These are phyloP conservation scores for Phaeosphaeriaceae sp. DNA, from an alignment of 2,329 filamentous ascomycete genomes.

Conservation along the genomic window DNA sequence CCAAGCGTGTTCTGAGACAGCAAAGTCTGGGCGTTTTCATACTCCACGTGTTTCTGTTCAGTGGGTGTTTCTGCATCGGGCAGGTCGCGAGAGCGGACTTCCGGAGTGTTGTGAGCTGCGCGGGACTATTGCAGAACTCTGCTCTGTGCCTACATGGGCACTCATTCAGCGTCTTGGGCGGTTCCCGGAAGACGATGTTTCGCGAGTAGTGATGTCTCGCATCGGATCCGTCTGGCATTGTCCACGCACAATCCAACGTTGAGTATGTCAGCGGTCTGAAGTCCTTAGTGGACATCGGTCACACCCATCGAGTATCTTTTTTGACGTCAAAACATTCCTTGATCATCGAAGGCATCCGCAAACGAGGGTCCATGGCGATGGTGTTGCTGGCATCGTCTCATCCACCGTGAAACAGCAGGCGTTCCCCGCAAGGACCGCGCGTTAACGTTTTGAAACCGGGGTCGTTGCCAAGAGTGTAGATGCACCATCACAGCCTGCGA, in stretches of 20 bases:
- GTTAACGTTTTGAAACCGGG: slow-evolving; percentile 34
- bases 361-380: neutral
- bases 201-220: neutral
- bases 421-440: slow-evolving; percentile 13
- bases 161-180: neutral
- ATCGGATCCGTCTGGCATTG: neutral
- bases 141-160: too few species aligned
- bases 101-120: neutral
- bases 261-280: too few species aligned
- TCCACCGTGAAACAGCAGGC: slow-evolving; percentile 18
- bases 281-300: too few species aligned
- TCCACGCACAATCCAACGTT: neutral
- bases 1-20: slow-evolving; percentile 24
- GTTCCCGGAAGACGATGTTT: neutral
- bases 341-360: neutral
- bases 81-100: neutral
- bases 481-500: slow-evolving; percentile 15
- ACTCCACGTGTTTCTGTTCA: slow-evolving; percentile 9
- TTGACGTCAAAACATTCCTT: neutral
- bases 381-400: slow-evolving; percentile 19
- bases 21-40: slow-evolving; percentile 24
- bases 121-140: too few species aligned
- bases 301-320: too few species aligned
- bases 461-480: neutral
- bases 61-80: neutral